Percentiles rank a stretch among this genome's conserved stretches.
Evolutionary conservation across 208 protist genomes (phyloP).

Genomic region (Acanthamoeba royreba): DNA sequence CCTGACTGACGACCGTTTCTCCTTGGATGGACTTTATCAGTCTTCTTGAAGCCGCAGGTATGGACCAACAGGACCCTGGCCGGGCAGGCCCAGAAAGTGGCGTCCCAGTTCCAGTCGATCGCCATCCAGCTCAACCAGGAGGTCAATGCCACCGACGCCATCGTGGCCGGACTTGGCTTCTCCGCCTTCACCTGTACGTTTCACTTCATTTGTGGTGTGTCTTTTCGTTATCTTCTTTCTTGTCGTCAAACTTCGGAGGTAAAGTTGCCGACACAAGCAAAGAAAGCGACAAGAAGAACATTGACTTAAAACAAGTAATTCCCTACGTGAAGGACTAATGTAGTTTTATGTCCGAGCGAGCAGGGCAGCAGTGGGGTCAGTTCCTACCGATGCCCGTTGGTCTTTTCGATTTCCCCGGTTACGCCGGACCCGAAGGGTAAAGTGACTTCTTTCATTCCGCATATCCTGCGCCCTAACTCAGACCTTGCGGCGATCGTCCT

Average conservation of each 20-base stretch:
- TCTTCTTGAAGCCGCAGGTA: neutral
- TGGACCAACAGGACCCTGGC: neutral
- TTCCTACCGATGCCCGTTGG: neutral
- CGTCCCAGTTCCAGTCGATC: neutral
- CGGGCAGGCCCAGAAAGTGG: neutral
- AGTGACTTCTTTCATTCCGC: neutral
- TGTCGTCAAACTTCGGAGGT: too few relatives aligned
- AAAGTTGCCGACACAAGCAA: too few relatives aligned
- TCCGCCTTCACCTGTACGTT: neutral
- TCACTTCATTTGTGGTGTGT: neutral
- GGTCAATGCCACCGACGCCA: neutral
- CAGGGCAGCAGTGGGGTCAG: neutral
- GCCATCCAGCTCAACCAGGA: neutral
- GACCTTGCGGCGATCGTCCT: neutral
- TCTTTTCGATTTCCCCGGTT: conserved; percentile 12
- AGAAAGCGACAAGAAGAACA: too few relatives aligned
- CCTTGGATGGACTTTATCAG: neutral
- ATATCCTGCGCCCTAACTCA: too few relatives aligned
- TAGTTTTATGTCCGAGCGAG: too few relatives aligned
- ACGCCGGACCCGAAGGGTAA: neutral
- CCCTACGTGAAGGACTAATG: too few relatives aligned
- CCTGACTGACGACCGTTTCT: too few relatives aligned
- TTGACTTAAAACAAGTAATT: too few relatives aligned
- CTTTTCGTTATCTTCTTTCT: neutral
- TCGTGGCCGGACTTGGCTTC: neutral